Evolutionary conservation across 495 filamentous ascomycete species (phyloP).

Genomic region (Clohesyomyces aquaticus): DNA sequence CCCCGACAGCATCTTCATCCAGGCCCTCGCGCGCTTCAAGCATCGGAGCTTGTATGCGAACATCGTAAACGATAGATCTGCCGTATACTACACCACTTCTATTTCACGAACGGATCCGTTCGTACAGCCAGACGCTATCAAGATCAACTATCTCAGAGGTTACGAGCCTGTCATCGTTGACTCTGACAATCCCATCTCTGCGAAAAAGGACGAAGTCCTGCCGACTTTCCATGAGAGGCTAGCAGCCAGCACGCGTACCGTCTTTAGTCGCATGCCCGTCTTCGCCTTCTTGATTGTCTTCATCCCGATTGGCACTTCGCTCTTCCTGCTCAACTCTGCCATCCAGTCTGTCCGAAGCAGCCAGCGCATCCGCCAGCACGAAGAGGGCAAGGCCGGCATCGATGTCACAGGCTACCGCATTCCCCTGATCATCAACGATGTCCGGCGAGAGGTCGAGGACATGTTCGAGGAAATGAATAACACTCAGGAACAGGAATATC

Average conservation of each 20-base stretch:
- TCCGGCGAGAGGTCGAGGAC: conserved; percentile 71
- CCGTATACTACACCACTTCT: conserved; percentile 77
- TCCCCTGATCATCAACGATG: conserved; percentile 72
- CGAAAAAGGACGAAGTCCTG: conserved; percentile 46
- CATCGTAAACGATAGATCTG: conserved; percentile 78
- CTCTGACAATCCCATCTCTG: conserved; percentile 62
- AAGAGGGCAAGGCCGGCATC: conserved; percentile 67
- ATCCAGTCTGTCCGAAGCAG: conserved; percentile 74
- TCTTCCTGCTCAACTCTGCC: conserved; percentile 74
- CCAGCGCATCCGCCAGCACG: conserved; percentile 74
- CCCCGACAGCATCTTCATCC: conserved; percentile 81
- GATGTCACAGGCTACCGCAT: conserved; percentile 70
- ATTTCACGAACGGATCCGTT: conserved; percentile 79
- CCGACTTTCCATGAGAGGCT: conserved; percentile 45
- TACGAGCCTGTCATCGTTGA: conserved; percentile 81
- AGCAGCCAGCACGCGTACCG: conserved; percentile 42
- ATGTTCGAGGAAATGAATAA: conserved; percentile 72
- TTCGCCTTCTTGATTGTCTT: conserved; percentile 66
- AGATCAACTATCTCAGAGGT: conserved; percentile 71
- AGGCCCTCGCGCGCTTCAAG: conserved; percentile 73
- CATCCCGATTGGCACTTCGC: conserved; percentile 66
- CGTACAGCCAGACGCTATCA: conserved; percentile 62
- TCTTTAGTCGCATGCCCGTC: conserved; percentile 57
- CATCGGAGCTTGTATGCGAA: conserved; percentile 80
- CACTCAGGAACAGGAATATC: conserved; percentile 64